phyloP scores from a whole-genome alignment of 2,329 filamentous ascomycete genomes.

The Onygena corvina region DNA sequence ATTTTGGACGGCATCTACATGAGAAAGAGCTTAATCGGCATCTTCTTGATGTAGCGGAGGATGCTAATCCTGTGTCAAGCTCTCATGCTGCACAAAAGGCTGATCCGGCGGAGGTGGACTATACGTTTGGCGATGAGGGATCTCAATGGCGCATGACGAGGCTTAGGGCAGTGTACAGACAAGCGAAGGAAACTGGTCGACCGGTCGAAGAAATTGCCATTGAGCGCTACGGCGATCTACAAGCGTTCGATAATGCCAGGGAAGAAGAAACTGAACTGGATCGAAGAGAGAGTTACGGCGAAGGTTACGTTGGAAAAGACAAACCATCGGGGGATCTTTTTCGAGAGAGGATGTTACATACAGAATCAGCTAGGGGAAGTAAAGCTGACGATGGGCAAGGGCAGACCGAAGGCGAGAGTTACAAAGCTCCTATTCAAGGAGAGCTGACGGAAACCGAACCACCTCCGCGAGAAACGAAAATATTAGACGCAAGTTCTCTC shows the following conservation, averaged over 20 bases:
- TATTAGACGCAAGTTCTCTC: conserved; percentile 62
- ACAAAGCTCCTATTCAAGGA: conserved; percentile 40
- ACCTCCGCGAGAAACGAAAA: conserved; percentile 38
- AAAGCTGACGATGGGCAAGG: conserved; percentile 22
- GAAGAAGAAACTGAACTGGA: conserved; percentile 91
- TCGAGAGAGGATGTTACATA: conserved; percentile 57
- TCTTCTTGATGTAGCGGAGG: conserved; percentile 49
- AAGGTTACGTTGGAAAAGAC: conserved; percentile 71
- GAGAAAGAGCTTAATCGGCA: conserved; percentile 69
- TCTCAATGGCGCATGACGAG: conserved; percentile 96
- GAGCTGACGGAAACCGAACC: conserved; percentile 45
- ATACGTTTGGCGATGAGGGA: conserved; percentile 78
- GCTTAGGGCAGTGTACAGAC: conserved; percentile 69
- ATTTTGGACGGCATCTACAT: conserved; percentile 61
- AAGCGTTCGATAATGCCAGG: conserved; percentile 79
- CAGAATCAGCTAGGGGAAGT: conserved; percentile 36
- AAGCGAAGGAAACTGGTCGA: conserved; percentile 61
- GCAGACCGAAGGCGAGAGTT: conserved; percentile 23
- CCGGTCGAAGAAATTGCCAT: conserved; percentile 69
- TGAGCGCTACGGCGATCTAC: conserved; percentile 67
- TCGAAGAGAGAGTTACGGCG: conserved; percentile 66
- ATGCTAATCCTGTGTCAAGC: conserved; percentile 38
- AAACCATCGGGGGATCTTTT: conserved; percentile 82
- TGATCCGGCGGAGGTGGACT: conserved; percentile 52
- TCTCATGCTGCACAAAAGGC: conserved; percentile 31